Evolutionary conservation across 331 rosid species (phyloP), one percentile per base, ranked within the genome.

Genomic region (Pyrus hybrid): DNA sequence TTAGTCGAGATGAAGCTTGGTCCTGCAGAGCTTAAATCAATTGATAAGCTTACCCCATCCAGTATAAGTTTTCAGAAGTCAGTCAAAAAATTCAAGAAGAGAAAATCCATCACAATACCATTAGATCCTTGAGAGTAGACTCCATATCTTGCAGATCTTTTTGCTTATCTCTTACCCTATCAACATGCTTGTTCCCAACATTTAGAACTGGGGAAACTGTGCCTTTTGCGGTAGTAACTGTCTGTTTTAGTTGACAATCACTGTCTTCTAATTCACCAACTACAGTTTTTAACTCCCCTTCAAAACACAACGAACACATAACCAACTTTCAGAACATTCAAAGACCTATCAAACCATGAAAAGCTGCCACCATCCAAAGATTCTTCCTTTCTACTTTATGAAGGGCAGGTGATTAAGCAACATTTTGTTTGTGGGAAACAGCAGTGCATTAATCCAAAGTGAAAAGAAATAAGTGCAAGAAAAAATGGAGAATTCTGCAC

Each of bases 131-230:
- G 77, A 95, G 84, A 75, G 86, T 60, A 64, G 88, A 86, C 84
- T 95, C 97, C 98, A 92, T 82, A 80, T 93, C 98, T 30, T 82
- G 94, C 80, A 91, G 82, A 83, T 92, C 98, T 79, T 91, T 95
- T 76, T 88, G 93, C 80, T 89, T 92, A 76, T 92, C 97, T 79
- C 82, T 88, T 67, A 83, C 76, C 86, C 80, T 89, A 77, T 90
- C 98, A 80, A 76, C 79, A 67, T 83, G 91, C 33, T 91, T 89
- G 70, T 67, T 90, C 75, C 87, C 89, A 10, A 88, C 86, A 81
- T 85, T 88, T 78, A 91, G 73, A 76, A 92, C 71, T 11, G 98
- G 98, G 58, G 91, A 86, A 79, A 80, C 83, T n/a, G 86, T 93
- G 76, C 87, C 96, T 82, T 90, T 92, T 60, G 93, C 88, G 13